Evolutionary conservation across 106 monocot genomes (phyloP), one percentile per base, ranked within the genome.

Genomic region (Iris macrosiphon): DNA sequence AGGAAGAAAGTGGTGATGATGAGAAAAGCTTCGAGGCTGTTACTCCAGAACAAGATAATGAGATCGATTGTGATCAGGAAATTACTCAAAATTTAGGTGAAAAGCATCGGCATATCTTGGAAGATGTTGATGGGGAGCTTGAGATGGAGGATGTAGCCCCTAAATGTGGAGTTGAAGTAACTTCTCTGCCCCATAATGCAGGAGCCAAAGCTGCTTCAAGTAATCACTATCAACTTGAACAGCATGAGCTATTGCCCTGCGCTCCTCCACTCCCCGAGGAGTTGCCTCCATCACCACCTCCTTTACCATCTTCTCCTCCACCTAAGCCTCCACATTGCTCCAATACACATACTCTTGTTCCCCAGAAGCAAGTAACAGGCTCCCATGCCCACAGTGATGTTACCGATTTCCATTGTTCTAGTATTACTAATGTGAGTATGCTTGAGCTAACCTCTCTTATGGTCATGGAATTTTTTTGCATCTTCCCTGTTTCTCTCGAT

Each of bases 121-220:
- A 86, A 66, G 91, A 92, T 46, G 87, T 99, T 63, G 98, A 99
- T 68, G 98, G 87, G 44, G 98, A 99, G 39, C 87, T 91, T 48
- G 98, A 99, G 61, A 99, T 99, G 98, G 98, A 99, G 71, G 91
- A 99, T 72, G 83, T 87, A 21, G 72, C 98, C 13, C 98, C 98
- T 3, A 70, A 70, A 46, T 73, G 49, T 64, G 80, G 66, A 39
- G 60, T 27, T 32, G 75, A 70, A 75, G 23, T 13, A 2, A 59
- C 33, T 45, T 73, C 77, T 1, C 9, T 50, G 15, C 50, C 33
- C 57, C 69, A 63, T 59, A 24, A 39, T 53, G 41, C 39, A 60
- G 45, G 39, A 64, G 34, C 10, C 56, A 51, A 30, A 50, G 16
- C 32, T 20, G 27, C 21, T 12, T 42, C 50, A 17, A 26, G 38